phyloP scores from a whole-genome alignment of 2,329 filamentous ascomycete species.

The Annulohypoxylon truncatum region DNA sequence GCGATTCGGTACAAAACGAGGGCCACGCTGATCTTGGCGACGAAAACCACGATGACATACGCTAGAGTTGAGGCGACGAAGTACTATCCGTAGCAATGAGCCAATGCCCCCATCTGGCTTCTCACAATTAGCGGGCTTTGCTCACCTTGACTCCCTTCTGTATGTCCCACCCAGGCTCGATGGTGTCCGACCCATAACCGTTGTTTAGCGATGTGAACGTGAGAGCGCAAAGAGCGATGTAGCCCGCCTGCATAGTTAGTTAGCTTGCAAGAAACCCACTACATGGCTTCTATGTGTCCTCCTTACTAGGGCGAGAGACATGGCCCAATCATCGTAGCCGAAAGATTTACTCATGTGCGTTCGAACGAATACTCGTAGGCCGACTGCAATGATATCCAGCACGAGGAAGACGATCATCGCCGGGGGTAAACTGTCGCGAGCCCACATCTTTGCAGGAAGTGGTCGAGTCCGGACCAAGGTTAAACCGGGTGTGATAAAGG shows the following conservation, averaged over 20 bases:
- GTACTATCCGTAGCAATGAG: conserved; percentile 1
- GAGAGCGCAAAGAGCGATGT: conserved; percentile 6
- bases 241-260: conserved; percentile 3
- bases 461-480: not conserved
- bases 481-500: not conserved
- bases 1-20: conserved; percentile 20
- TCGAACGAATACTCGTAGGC: conserved; percentile 10
- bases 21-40: conserved; percentile 19
- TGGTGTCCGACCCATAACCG: conserved; percentile 7
- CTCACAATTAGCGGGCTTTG: not conserved
- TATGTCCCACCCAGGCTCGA: conserved; percentile 12
- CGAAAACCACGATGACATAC: conserved; percentile 13
- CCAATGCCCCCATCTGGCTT: not conserved
- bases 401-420: conserved; percentile 13
- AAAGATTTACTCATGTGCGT: conserved; percentile 18
- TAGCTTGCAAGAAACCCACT: conserved; percentile 2
- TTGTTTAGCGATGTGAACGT: conserved; percentile 12
- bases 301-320: conserved; percentile 9
- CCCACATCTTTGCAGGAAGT: conserved; percentile 12
- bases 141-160: conserved; percentile 11
- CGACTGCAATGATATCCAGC: conserved; percentile 13
- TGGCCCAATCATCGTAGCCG: conserved; percentile 19
- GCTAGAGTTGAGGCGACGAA: conserved; percentile 18
- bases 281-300: not conserved
- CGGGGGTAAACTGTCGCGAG: conserved; percentile 19